Conservation (phyloP, 805 yeast genomes). For the Yarrowia keelungensis region DNA sequence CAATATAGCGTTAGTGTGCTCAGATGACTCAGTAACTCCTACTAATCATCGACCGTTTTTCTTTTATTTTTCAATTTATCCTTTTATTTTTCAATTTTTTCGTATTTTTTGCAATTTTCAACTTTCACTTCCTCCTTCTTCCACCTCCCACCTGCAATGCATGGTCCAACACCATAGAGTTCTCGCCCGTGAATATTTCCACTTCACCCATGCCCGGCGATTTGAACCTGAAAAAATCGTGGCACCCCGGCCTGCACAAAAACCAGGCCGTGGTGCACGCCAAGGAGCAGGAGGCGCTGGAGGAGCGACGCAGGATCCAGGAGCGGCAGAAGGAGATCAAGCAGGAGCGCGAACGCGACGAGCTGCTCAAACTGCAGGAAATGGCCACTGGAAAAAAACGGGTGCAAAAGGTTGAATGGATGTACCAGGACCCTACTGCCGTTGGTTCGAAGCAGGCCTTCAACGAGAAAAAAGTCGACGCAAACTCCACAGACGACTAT, state of each 20-base stretch:
- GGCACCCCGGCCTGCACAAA: constrained; percentile 90
- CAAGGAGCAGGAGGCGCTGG: constrained; percentile 75
- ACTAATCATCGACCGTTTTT: too few relatives aligned
- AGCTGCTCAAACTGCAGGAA: constrained; percentile 58
- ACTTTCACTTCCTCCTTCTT: too few relatives aligned
- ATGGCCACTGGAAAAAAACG: constrained; percentile 52
- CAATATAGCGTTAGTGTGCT: too few relatives aligned
- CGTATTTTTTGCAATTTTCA: too few relatives aligned
- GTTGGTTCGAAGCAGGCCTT: constrained; percentile 43
- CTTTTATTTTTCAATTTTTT: too few relatives aligned
- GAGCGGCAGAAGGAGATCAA: constrained; percentile 69
- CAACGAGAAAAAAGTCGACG: constrained; percentile 43
- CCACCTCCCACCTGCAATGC: too few relatives aligned
- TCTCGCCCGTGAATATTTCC: background rate
- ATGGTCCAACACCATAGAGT: too few relatives aligned
- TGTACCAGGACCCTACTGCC: constrained; percentile 67
- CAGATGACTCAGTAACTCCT: too few relatives aligned
- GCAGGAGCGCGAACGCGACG: constrained; percentile 66
- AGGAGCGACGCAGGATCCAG: constrained; percentile 69
- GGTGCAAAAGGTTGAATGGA: constrained; percentile 74
- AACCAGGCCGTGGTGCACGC: constrained; percentile 88
- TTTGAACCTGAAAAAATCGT: constrained; percentile 87
- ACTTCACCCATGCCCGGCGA: constrained; percentile 63
- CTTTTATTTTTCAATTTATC: too few relatives aligned
- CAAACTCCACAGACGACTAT: constrained; percentile 51